Conservation (phyloP, 2,329 filamentous ascomycete genomes). For the Epicoccum sorghinum region DNA sequence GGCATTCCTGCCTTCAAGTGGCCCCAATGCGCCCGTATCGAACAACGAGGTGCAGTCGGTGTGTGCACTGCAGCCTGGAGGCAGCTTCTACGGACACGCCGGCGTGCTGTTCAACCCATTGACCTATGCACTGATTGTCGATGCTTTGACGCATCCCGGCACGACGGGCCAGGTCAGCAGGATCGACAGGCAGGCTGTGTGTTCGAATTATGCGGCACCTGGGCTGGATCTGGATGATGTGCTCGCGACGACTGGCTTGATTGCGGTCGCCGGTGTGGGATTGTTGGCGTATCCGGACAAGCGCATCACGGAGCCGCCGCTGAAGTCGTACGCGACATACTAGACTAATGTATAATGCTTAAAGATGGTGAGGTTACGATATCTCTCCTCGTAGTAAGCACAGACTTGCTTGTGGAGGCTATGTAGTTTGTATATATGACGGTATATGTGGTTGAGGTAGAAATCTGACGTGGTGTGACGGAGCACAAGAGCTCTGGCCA, state of each 20-base stretch:
- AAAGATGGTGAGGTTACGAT: no score
- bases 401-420: neutral
- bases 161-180: constrained; percentile 51
- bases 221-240: constrained; percentile 54
- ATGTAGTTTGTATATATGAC: no score
- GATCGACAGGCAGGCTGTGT: constrained; percentile 51
- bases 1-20: constrained; percentile 52
- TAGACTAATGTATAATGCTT: neutral
- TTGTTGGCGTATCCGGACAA: constrained; percentile 39
- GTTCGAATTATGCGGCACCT: constrained; percentile 45
- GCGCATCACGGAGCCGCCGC: constrained; percentile 46
- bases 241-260: constrained; percentile 52
- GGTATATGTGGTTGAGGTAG: no score
- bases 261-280: constrained; percentile 48
- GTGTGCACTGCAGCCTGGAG: constrained; percentile 51
- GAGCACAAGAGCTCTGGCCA: neutral
- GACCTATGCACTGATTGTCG: constrained; percentile 52
- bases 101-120: constrained; percentile 58
- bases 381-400: neutral
- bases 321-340: constrained; percentile 7
- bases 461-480: neutral
- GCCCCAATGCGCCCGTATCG: constrained; percentile 53
- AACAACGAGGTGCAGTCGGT: constrained; percentile 58
- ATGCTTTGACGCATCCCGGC: constrained; percentile 57
- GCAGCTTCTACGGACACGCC: constrained; percentile 58